Evolutionary conservation across 345 rosid genomes (phyloP).

Genomic region (Corymbia maculata): DNA sequence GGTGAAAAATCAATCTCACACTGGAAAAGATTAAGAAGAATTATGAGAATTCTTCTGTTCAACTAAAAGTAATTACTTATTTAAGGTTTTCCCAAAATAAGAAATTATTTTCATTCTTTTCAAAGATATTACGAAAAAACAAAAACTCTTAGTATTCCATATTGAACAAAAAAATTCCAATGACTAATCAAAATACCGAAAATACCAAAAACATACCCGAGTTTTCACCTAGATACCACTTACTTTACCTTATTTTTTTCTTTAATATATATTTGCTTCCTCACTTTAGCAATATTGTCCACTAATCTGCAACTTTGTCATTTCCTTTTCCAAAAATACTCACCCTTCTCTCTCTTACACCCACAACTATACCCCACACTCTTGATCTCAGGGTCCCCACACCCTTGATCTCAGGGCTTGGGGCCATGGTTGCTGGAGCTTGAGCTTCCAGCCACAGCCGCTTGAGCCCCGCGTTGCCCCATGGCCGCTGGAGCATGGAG

Average conservation of each 20-base stretch:
- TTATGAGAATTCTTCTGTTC: neutral
- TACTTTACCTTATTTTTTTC: neutral
- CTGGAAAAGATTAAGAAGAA: neutral
- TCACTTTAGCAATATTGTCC: neutral
- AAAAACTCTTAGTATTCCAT: neutral
- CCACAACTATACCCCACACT: neutral
- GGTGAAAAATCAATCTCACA: neutral
- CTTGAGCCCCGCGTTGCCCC: neutral
- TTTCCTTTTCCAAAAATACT: neutral
- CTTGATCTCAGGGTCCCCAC: too few relatives aligned
- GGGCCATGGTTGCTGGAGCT: neutral
- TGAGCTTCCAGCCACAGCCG: neutral
- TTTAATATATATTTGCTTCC: neutral
- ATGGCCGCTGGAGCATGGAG: neutral
- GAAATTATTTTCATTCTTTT: neutral
- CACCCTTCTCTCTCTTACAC: neutral
- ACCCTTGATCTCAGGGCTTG: neutral
- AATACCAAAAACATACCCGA: neutral
- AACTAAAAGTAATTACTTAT: neutral
- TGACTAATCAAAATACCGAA: neutral
- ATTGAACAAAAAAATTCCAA: neutral
- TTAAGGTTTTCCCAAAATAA: neutral
- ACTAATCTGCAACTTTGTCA: neutral
- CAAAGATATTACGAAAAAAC: neutral
- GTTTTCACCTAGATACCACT: neutral